Conservation (phyloP, 2,329 filamentous ascomycete genomes). For the Microdochium trichocladiopsis region DNA sequence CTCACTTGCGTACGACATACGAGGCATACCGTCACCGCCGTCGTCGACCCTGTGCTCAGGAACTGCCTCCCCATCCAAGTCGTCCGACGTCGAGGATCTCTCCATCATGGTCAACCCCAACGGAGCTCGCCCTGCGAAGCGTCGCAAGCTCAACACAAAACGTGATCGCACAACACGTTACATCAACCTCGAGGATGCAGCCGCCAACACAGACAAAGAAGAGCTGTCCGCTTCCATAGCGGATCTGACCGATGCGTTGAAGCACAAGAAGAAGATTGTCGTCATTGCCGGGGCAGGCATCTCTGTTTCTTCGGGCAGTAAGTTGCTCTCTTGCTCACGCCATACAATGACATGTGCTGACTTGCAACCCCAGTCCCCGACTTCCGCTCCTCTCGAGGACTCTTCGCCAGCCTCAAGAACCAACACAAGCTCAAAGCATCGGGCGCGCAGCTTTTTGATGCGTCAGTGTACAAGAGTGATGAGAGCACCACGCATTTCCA, state of each 20-base stretch:
- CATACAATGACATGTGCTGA: constrained; percentile 10
- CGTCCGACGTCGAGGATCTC: constrained; percentile 28
- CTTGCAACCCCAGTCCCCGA: constrained; percentile 64
- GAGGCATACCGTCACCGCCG: constrained; percentile 42
- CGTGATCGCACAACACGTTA: constrained; percentile 69
- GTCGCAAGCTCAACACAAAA: constrained; percentile 55
- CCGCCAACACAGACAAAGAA: constrained; percentile 40
- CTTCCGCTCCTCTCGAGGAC: constrained; percentile 83
- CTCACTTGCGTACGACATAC: constrained; percentile 11
- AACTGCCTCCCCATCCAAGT: constrained; percentile 42
- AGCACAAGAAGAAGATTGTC: constrained; percentile 89
- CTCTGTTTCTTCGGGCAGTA: constrained; percentile 89
- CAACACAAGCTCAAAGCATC: constrained; percentile 90
- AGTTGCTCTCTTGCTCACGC: constrained; percentile 27
- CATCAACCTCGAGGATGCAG: constrained; percentile 60
- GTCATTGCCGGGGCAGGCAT: constrained; percentile 95
- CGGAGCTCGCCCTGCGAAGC: constrained; percentile 66
- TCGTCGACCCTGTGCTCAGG: constrained; percentile 37
- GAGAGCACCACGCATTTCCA: constrained; percentile 86
- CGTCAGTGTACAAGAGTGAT: constrained; percentile 93
- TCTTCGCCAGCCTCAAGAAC: constrained; percentile 78
- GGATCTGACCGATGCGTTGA: constrained; percentile 46
- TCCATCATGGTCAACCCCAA: constrained; percentile 38
- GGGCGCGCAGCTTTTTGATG: constrained; percentile 93
- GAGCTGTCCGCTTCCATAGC: constrained; percentile 67